These are phyloP conservation scores for Akanthomyces uredinophilus DNA, from an alignment of 2,329 filamentous ascomycete genomes.

Conservation along the genomic window DNA sequence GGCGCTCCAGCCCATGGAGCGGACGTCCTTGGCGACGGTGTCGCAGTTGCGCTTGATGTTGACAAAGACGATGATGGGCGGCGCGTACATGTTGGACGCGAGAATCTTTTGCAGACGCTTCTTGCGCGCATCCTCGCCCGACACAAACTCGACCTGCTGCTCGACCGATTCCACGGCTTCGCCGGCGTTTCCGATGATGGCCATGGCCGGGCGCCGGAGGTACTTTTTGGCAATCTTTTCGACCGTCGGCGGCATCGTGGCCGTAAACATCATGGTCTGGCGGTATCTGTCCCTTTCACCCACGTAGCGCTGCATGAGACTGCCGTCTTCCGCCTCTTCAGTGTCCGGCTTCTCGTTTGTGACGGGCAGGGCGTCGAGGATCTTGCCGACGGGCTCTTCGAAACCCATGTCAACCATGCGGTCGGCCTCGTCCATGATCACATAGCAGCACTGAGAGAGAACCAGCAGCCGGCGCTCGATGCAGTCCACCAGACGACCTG, in stretches of 20 bases:
- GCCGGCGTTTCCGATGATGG: slow-evolving; percentile 89
- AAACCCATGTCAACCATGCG: slow-evolving; percentile 99
- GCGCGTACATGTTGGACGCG: slow-evolving; percentile 68
- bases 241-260: slow-evolving; percentile 89
- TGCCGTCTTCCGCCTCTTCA: slow-evolving; percentile 81
- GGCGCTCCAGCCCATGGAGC: slow-evolving; percentile 82
- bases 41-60: slow-evolving; percentile 99
- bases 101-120: slow-evolving; percentile 92
- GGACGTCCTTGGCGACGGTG: slow-evolving; percentile 88
- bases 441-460: slow-evolving; percentile 92
- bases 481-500: slow-evolving; percentile 93
- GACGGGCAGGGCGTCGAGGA: slow-evolving; percentile 88
- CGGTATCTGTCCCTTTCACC: slow-evolving; percentile 75
- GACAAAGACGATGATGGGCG: slow-evolving; percentile 98
- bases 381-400: slow-evolving; percentile 96
- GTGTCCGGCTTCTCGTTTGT: slow-evolving; percentile 92
- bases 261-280: slow-evolving; percentile 99
- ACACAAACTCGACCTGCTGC: slow-evolving; percentile 87
- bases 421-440: slow-evolving; percentile 99
- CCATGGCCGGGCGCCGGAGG: slow-evolving; percentile 83
- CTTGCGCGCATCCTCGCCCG: slow-evolving; percentile 93
- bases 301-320: slow-evolving; percentile 77
- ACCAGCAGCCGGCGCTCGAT: slow-evolving; percentile 90
- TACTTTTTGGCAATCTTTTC: slow-evolving; percentile 98
- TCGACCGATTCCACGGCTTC: slow-evolving; percentile 98